Evolutionary conservation across 441 rosid genomes (phyloP).

Genomic region (Brassica hybrid): DNA sequence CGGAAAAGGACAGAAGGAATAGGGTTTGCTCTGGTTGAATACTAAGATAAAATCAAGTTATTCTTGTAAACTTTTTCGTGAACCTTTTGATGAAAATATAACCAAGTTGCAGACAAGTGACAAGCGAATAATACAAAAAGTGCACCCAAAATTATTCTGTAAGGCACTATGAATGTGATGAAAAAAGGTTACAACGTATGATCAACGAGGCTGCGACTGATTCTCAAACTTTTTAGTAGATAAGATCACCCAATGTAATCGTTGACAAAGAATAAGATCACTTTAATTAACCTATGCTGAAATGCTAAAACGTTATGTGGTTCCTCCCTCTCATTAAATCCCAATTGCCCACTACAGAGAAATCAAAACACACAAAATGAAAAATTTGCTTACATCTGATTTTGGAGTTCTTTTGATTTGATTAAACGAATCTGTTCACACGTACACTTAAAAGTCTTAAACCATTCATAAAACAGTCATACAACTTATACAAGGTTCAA

Average conservation of each 20-base stretch:
- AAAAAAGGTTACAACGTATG: neutral
- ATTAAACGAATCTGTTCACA: too few relatives aligned
- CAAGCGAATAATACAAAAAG: neutral
- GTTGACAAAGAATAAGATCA: neutral
- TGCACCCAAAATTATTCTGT: slow-evolving; percentile 20
- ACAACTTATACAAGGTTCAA: slow-evolving; percentile 59
- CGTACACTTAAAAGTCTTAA: too few relatives aligned
- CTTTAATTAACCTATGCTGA: too few relatives aligned
- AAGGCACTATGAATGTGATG: neutral
- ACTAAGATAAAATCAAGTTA: neutral
- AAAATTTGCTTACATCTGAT: too few relatives aligned
- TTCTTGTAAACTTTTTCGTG: slow-evolving; percentile 29
- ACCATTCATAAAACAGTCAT: slow-evolving; percentile 41
- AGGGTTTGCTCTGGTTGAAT: neutral
- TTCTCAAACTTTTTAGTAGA: slow-evolving; percentile 1
- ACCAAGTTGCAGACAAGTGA: neutral
- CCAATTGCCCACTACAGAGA: too few relatives aligned
- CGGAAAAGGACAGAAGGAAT: too few relatives aligned
- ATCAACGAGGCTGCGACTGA: slow-evolving; percentile 1
- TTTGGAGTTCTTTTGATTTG: too few relatives aligned
- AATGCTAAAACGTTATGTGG: too few relatives aligned
- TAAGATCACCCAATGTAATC: neutral
- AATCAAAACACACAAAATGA: too few relatives aligned
- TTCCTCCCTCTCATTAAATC: too few relatives aligned
- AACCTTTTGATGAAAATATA: neutral